Base-by-base conservation (phyloP, 2,329 filamentous ascomycete species). In the Trichoderma endophyticum region DNA sequence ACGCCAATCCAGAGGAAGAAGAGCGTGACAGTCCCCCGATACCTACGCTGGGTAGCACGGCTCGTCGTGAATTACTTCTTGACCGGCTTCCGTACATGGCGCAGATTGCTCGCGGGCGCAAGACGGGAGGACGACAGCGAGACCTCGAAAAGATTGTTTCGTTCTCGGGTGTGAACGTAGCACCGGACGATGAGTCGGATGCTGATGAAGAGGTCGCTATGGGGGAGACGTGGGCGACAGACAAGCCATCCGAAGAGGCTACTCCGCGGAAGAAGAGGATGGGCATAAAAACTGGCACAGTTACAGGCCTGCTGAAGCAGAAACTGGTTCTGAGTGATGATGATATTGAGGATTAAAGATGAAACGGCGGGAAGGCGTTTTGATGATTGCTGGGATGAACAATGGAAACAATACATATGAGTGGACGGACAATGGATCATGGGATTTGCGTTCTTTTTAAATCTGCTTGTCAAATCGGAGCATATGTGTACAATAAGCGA, bases 41-140 rank as follows among this genome's bases (percentile, higher is more conserved):
- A 1, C 83, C 91, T 18, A 88, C 89, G 0, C 85, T 91, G 2
- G 90, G 91, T 57, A 90, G 85, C 73, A 89, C 91, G 4, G 90
- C 91, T 4, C 90, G 90, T 43, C 87, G 86, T 56, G 93, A 95
- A 80, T 87, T 96, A 84, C 82, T 98, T 0, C 87, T 98, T 28
- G 93, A 98, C 75, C 90, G 94, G 9, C 86, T 99, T 0, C 96
- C 96, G 0, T 98, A 97, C 80, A 90, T 96, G 85, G 86, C 91
- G 1, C 86, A 89, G 65, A 93, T 98, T 77, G 81, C 83, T 2
- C 83, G 86, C 18, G 78, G 81, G 36, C 78, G 82, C 74, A 83
- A 82, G 75, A 79, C 81, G 75, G 18, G 80, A 77, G 77, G 83
- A 72, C 81, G 83, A n/a, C 81, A 87, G 2, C 85, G 84, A 65